These are phyloP conservation scores for Mortierella sp. DNA, from an alignment of 371 early-diverging fungal genomes.

Conservation along the genomic window DNA sequence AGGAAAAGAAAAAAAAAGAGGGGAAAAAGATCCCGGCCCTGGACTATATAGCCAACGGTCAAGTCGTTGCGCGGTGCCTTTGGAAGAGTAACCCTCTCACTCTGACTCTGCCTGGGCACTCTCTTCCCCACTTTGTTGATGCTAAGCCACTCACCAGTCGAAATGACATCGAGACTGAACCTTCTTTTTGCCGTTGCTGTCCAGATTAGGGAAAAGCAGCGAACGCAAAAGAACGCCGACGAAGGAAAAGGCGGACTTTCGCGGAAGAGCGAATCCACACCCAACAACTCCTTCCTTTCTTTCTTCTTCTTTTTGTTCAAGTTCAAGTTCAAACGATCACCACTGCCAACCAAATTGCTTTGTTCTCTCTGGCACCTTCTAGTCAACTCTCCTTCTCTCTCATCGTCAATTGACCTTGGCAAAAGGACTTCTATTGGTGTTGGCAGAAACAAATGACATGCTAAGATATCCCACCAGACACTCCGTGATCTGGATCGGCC, in stretches of 20 bases:
- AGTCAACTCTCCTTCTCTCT: background rate
- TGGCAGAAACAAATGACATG: background rate
- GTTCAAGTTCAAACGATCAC: background rate
- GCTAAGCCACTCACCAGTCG: conserved; percentile 14
- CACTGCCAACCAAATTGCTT: background rate
- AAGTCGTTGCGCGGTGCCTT: background rate
- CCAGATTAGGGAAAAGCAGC: conserved; percentile 24
- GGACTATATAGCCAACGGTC: background rate
- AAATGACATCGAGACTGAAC: background rate
- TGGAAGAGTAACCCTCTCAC: background rate
- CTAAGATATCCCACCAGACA: conserved; percentile 3
- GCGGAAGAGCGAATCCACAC: background rate
- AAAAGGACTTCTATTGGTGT: background rate
- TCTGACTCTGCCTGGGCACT: background rate
- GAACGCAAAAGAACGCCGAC: conserved; percentile 14
- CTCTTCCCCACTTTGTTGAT: conserved; percentile 25
- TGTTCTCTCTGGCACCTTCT: background rate
- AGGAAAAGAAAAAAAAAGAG: conserved; percentile 15
- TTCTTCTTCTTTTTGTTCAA: background rate
- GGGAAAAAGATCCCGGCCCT: background rate
- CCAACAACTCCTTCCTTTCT: background rate
- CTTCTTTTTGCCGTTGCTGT: background rate
- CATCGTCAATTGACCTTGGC: background rate
- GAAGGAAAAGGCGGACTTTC: background rate
- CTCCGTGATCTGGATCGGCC: conserved; percentile 2